Percentiles rank a stretch among this genome's conserved stretches.
Conservation (phyloP, 257 asterid genomes). For the Echium plantagineum region DNA sequence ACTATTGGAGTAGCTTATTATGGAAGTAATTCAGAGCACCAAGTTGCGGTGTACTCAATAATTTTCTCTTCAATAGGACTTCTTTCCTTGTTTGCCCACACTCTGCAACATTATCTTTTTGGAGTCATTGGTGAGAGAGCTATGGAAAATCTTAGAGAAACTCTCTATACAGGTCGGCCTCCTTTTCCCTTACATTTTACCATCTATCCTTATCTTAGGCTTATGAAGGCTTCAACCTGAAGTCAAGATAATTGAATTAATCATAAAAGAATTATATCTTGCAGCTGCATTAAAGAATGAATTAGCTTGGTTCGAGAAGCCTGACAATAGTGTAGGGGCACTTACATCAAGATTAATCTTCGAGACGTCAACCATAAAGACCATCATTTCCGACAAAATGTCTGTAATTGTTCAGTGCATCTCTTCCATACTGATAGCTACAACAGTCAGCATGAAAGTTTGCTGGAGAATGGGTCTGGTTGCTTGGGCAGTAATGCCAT, state of each 20-base stretch:
- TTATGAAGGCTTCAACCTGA: background rate
- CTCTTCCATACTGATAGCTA: constrained; percentile 69
- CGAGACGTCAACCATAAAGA: constrained; percentile 69
- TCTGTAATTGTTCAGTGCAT: constrained; percentile 75
- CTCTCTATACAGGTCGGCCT: constrained; percentile 51
- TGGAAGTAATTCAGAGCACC: constrained; percentile 29
- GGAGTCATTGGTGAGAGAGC: constrained; percentile 74
- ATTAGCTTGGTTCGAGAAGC: constrained; percentile 72
- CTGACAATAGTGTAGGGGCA: constrained; percentile 54
- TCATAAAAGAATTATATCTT: constrained; percentile 8
- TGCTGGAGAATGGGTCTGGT: constrained; percentile 78
- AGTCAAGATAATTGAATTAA: background rate
- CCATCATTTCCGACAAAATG: constrained; percentile 69
- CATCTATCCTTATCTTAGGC: background rate
- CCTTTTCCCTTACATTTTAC: background rate
- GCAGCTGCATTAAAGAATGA: constrained; percentile 61
- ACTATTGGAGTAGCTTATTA: constrained; percentile 80
- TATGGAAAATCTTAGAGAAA: constrained; percentile 55
- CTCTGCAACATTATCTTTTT: constrained; percentile 62
- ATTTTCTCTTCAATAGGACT: constrained; percentile 51
- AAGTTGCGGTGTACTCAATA: constrained; percentile 48
- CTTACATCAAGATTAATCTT: constrained; percentile 54
- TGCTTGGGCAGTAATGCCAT: constrained; percentile 90
- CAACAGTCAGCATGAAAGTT: constrained; percentile 57
- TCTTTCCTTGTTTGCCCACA: constrained; percentile 58